Percentiles rank a stretch among this genome's conserved stretches.
Evolutionary conservation across 2,329 filamentous ascomycete genomes (phyloP).

Genomic region (Colletotrichum sp.): DNA sequence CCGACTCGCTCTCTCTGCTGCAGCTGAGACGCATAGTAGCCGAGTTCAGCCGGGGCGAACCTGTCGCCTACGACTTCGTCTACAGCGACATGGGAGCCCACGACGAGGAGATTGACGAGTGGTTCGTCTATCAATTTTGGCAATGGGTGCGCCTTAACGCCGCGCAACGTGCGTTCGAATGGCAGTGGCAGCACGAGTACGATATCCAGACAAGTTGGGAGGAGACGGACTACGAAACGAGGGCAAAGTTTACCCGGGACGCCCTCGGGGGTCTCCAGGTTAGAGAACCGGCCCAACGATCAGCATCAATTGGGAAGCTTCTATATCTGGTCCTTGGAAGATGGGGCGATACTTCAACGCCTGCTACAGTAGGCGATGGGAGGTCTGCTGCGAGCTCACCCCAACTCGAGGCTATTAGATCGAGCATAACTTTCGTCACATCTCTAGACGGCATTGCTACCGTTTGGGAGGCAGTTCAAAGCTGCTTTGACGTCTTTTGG

Average conservation of each 20-base stretch:
- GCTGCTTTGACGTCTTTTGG: conserved; percentile 59
- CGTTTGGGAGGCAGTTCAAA: conserved; percentile 56
- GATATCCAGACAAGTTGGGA: conserved; percentile 65
- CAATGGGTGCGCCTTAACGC: conserved; percentile 81
- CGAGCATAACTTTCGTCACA: conserved; percentile 56
- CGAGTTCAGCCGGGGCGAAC: conserved; percentile 73
- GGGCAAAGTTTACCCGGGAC: conserved; percentile 61
- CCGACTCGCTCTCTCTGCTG: conserved; percentile 76
- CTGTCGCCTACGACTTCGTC: conserved; percentile 83
- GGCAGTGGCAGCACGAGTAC: conserved; percentile 69
- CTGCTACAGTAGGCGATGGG: conserved; percentile 42
- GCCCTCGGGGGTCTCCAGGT: conserved; percentile 52
- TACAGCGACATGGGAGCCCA: conserved; percentile 77
- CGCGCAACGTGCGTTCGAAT: conserved; percentile 78
- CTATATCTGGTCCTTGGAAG: conserved; percentile 70
- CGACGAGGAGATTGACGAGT: conserved; percentile 92
- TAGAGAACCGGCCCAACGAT: conserved; percentile 52
- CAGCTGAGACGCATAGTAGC: conserved; percentile 77
- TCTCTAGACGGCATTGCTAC: conserved; percentile 55
- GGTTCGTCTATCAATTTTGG: conserved; percentile 91
- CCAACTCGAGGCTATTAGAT: conserved; percentile 66
- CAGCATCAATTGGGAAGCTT: conserved; percentile 60
- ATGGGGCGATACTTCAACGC: conserved; percentile 72
- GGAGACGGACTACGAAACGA: conserved; percentile 61
- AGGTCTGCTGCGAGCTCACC: conserved; percentile 57